Evolutionary conservation across 768 basidiomycete species (phyloP).

Genomic region (Leccinum broughii): DNA sequence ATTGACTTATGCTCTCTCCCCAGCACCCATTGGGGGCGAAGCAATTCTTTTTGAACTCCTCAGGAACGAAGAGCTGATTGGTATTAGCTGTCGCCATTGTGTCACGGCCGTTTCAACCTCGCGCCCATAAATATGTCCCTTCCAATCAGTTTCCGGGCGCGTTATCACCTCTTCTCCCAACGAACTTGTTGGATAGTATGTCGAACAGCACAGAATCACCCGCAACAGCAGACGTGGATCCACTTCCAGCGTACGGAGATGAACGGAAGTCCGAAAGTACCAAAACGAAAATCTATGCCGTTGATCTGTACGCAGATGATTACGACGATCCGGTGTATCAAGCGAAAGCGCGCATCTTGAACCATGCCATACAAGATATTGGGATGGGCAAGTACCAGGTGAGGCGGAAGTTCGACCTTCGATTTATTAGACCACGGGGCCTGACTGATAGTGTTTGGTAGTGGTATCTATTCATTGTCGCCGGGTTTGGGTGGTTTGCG

Average conservation of each 20-base stretch:
- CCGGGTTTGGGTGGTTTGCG: constrained; percentile 46
- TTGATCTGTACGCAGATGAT: constrained; percentile 36
- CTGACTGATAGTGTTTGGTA: constrained; percentile 10
- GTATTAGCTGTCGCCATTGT: too few species aligned
- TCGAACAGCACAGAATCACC: neutral
- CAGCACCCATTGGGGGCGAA: too few species aligned
- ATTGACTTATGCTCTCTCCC: neutral
- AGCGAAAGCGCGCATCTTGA: constrained; percentile 49
- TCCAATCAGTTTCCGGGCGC: neutral
- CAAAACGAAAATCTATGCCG: neutral
- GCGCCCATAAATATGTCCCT: neutral
- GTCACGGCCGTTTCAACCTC: neutral
- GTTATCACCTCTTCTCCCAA: neutral
- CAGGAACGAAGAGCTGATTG: neutral
- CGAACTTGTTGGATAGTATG: constrained; percentile 1
- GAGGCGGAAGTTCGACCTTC: neutral
- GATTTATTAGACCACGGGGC: neutral
- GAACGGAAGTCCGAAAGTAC: neutral
- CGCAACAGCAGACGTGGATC: neutral
- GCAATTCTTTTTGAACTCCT: too few species aligned
- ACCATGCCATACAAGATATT: constrained; percentile 49
- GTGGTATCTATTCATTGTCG: constrained; percentile 41
- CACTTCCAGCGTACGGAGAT: neutral
- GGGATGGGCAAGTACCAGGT: constrained; percentile 61
- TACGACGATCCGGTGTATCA: constrained; percentile 48